These are phyloP conservation scores for Nakazawaea ernobii DNA, from an alignment of 805 yeast genomes.

Conservation along the genomic window DNA sequence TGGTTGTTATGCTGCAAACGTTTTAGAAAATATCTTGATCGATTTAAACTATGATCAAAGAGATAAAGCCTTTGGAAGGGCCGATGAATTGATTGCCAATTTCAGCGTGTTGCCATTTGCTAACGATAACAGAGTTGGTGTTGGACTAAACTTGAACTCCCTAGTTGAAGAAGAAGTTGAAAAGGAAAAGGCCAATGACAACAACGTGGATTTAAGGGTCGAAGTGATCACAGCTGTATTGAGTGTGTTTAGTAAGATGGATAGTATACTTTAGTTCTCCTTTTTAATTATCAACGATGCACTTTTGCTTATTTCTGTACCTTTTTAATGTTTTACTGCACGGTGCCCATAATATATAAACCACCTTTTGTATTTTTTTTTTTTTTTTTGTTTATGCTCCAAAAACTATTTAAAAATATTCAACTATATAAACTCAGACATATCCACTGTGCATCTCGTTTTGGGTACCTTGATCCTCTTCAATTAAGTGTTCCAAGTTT, in stretches of 20 bases:
- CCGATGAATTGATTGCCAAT: slow-evolving; percentile 84
- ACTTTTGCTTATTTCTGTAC: slow-evolving; percentile 13
- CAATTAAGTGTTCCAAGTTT: not conserved
- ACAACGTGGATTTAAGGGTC: slow-evolving; percentile 41
- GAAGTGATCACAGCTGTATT: slow-evolving; percentile 93
- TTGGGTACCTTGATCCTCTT: too few relatives aligned
- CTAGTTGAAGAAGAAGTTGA: slow-evolving; percentile 47
- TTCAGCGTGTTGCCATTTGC: slow-evolving; percentile 81
- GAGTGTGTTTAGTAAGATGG: slow-evolving; percentile 87
- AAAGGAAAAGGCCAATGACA: slow-evolving; percentile 41
- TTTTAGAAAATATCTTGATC: slow-evolving; percentile 80
- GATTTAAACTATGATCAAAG: slow-evolving; percentile 79
- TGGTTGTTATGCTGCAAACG: slow-evolving; percentile 94
- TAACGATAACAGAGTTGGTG: slow-evolving; percentile 47
- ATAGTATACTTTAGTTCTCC: slow-evolving; percentile 26
- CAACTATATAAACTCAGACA: not conserved
- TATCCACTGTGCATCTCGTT: too few relatives aligned
- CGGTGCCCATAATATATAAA: too few relatives aligned
- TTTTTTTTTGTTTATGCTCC: too few relatives aligned
- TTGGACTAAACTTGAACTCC: slow-evolving; percentile 62
- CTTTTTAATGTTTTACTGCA: slow-evolving; percentile 6
- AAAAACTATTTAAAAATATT: not conserved
- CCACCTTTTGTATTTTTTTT: too few relatives aligned
- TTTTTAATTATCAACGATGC: slow-evolving; percentile 8
- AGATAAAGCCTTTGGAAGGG: slow-evolving; percentile 87